A percentile compares a stretch with the other conserved stretches of the same genome.
These are phyloP conservation scores for Onygenales sp. DNA, from an alignment of 2,329 filamentous ascomycete genomes.

Conservation along the genomic window DNA sequence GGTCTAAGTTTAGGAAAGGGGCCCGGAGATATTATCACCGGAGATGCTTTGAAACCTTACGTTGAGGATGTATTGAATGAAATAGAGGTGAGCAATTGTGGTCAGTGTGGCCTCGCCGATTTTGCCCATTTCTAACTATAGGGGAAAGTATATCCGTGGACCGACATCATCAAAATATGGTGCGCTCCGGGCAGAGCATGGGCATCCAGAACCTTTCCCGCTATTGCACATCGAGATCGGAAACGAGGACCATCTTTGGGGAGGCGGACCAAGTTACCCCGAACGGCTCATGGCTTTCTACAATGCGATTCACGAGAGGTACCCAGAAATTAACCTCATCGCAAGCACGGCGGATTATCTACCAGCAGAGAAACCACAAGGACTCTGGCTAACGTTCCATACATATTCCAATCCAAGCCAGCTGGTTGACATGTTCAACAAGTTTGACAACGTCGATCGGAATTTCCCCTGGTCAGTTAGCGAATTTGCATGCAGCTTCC, in stretches of 20 bases:
- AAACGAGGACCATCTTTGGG: slow-evolving; percentile 56
- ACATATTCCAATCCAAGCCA: slow-evolving; percentile 43
- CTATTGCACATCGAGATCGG: slow-evolving; percentile 55
- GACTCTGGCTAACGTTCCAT: slow-evolving; percentile 41
- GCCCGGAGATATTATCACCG: slow-evolving; percentile 37
- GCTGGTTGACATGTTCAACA: slow-evolving; percentile 42
- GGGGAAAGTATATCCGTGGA: slow-evolving; percentile 44
- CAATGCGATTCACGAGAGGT: slow-evolving; percentile 45
- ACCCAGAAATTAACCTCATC: slow-evolving; percentile 49
- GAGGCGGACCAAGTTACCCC: slow-evolving; percentile 40
- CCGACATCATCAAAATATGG: slow-evolving; percentile 47
- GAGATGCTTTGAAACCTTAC: slow-evolving; percentile 44
- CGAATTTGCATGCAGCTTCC: slow-evolving; percentile 19
- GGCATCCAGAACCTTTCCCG: slow-evolving; percentile 50
- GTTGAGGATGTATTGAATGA: slow-evolving; percentile 54
- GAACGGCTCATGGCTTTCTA: slow-evolving; percentile 52
- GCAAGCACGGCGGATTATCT: slow-evolving; percentile 34
- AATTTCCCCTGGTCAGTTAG: slow-evolving; percentile 21
- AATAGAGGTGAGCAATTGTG: slow-evolving; percentile 36
- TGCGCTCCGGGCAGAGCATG: slow-evolving; percentile 46
- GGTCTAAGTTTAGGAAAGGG: slow-evolving; percentile 48
- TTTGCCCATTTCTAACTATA: background rate
- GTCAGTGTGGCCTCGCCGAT: background rate
- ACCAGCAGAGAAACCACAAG: slow-evolving; percentile 20
- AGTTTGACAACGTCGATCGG: slow-evolving; percentile 44